A percentile compares a stretch with the other conserved stretches of the same genome.
Evolutionary conservation across 345 rosid genomes (phyloP).

Genomic region (Reutealis trisperma): DNA sequence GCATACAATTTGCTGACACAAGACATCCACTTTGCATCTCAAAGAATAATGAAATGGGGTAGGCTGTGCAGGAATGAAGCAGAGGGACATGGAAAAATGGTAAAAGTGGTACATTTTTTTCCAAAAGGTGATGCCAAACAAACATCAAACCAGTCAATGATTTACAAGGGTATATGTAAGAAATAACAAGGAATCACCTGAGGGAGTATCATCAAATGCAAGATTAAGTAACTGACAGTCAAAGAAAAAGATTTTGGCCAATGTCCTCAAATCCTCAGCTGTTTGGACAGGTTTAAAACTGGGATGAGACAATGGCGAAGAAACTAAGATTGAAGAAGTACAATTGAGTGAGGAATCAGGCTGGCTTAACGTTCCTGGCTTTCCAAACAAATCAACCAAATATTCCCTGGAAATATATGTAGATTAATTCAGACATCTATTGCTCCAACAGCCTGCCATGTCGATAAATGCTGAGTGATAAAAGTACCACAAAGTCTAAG

Average conservation of each 20-base stretch:
- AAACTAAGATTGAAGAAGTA: conserved; percentile 23
- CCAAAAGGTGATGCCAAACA: neutral
- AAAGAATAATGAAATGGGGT: neutral
- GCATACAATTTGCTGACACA: neutral
- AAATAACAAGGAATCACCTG: conserved; percentile 25
- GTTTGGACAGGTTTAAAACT: conserved; percentile 23
- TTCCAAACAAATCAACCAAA: conserved; percentile 29
- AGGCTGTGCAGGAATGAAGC: neutral
- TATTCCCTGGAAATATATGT: conserved; percentile 25
- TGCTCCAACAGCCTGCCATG: neutral
- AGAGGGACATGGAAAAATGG: neutral
- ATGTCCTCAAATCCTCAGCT: conserved; percentile 16
- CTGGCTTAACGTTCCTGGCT: conserved; percentile 29
- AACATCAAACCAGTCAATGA: neutral
- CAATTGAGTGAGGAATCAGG: conserved; percentile 30
- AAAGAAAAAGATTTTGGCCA: conserved; percentile 24
- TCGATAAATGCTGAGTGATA: neutral
- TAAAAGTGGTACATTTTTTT: too few relatives aligned
- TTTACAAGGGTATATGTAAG: neutral
- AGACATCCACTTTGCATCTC: neutral
- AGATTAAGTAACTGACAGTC: conserved; percentile 15
- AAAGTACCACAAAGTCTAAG: neutral
- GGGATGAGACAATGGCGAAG: conserved; percentile 32
- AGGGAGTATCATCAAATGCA: conserved; percentile 16
- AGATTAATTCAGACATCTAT: conserved; percentile 15